Conservation (phyloP, 2,329 filamentous ascomycete genomes). For the Metarhizium sp. region DNA sequence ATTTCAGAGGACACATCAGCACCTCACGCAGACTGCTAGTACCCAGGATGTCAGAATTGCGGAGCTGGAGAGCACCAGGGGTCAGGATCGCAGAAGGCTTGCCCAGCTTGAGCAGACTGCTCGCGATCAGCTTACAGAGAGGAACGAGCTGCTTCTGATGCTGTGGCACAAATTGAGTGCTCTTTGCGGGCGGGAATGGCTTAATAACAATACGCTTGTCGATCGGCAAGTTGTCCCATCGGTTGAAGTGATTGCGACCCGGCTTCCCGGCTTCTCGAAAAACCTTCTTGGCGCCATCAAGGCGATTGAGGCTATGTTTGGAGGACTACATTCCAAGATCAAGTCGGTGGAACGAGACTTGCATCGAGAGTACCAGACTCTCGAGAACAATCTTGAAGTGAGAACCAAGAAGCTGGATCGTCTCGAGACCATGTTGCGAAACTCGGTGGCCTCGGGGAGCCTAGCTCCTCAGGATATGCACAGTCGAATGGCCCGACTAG, state of each 20-base stretch:
- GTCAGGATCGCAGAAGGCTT: conserved; percentile 69
- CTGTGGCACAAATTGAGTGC: conserved; percentile 83
- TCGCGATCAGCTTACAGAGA: conserved; percentile 79
- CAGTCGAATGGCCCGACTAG: conserved; percentile 41
- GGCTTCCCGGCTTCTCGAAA: conserved; percentile 80
- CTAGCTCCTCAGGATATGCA: conserved; percentile 34
- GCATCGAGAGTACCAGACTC: conserved; percentile 79
- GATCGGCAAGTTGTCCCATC: conserved; percentile 76
- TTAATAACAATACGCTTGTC: conserved; percentile 78
- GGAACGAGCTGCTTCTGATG: conserved; percentile 79
- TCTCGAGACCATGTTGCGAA: conserved; percentile 70
- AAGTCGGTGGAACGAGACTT: conserved; percentile 80
- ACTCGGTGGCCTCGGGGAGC: conserved; percentile 44
- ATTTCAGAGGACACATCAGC: conserved; percentile 77
- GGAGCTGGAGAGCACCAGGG: conserved; percentile 75
- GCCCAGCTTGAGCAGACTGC: conserved; percentile 67
- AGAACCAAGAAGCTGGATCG: conserved; percentile 80
- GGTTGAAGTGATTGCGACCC: conserved; percentile 75
- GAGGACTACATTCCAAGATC: conserved; percentile 69
- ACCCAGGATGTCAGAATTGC: conserved; percentile 76
- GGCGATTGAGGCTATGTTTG: conserved; percentile 72
- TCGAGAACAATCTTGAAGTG: conserved; percentile 72
- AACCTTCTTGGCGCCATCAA: conserved; percentile 83
- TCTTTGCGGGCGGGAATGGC: conserved; percentile 87
- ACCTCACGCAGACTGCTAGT: conserved; percentile 75